phyloP scores from a whole-genome alignment of 768 basidiomycete genomes.

The Rhizopogon vesiculosus region DNA sequence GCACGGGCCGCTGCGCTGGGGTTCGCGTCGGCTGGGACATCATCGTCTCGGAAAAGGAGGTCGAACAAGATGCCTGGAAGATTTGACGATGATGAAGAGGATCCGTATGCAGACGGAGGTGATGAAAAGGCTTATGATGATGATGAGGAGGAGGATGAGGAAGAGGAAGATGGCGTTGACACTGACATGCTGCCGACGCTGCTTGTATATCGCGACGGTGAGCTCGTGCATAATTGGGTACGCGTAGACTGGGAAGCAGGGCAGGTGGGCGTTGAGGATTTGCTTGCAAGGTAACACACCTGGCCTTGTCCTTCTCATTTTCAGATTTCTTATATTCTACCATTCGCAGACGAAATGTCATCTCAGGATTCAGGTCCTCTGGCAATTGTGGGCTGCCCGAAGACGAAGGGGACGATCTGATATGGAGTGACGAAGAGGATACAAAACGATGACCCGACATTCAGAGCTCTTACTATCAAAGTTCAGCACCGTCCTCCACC shows the following conservation, averaged over 20 bases:
- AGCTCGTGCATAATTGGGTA: constrained; percentile 87
- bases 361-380: constrained; percentile 3
- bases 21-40: constrained; percentile 45
- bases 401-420: constrained; percentile 49
- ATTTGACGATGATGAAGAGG: constrained; percentile 40
- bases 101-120: constrained; percentile 38
- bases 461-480: not conserved
- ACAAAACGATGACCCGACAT: constrained; percentile 2
- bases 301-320: not conserved
- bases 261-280: constrained; percentile 59
- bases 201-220: constrained; percentile 73
- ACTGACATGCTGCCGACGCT: constrained; percentile 77
- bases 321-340: not conserved
- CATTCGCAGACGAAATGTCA: constrained; percentile 21
- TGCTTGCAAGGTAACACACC: constrained; percentile 49
- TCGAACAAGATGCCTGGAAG: not conserved
- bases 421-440: constrained; percentile 50
- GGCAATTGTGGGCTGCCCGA: constrained; percentile 44
- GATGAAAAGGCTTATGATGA: constrained; percentile 28
- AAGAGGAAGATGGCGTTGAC: constrained; percentile 63
- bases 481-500: not conserved
- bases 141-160: constrained; percentile 31
- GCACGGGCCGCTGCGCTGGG: constrained; percentile 73
- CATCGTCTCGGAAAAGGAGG: constrained; percentile 6
- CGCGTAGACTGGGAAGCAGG: constrained; percentile 85